Conservation (phyloP, 352 stramenopile species). For the Phytophthora macrochlamydospora region DNA sequence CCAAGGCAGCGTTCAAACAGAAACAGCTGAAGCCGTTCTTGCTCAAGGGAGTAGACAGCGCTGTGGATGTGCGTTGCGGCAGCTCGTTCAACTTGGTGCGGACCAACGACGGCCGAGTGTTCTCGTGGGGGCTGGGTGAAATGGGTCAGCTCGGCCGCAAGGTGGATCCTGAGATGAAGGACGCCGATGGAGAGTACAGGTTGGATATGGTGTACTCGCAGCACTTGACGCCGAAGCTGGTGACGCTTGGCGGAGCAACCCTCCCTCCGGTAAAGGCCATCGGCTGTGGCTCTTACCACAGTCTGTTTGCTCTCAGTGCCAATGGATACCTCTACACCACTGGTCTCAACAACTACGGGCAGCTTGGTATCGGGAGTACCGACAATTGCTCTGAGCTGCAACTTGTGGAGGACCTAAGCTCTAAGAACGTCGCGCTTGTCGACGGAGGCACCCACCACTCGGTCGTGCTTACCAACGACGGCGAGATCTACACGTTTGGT, state of each 20-base stretch:
- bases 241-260: constrained; percentile 60
- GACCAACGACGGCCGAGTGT: constrained; percentile 86
- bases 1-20: constrained; percentile 80
- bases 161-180: constrained; percentile 70
- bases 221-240: constrained; percentile 77
- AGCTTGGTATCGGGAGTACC: constrained; percentile 93
- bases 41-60: constrained; percentile 59
- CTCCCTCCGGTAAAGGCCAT: constrained; percentile 78
- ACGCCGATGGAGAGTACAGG: constrained; percentile 71
- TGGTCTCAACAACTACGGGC: constrained; percentile 97
- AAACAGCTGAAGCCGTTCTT: constrained; percentile 71
- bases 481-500: constrained; percentile 92
- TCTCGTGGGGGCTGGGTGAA: constrained; percentile 93
- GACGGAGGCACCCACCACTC: constrained; percentile 93
- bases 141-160: constrained; percentile 85
- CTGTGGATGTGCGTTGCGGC: constrained; percentile 86
- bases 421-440: constrained; percentile 75
- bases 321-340: constrained; percentile 90
- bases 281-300: constrained; percentile 91
- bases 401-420: constrained; percentile 74
- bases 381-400: constrained; percentile 71
- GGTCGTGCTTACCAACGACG: constrained; percentile 88
- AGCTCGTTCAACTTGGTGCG: constrained; percentile 87
- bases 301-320: constrained; percentile 62
- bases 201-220: constrained; percentile 76